Evolutionary conservation across 1,284 basidiomycete genomes (phyloP).

Genomic region (Anthracocystis walkeri): DNA sequence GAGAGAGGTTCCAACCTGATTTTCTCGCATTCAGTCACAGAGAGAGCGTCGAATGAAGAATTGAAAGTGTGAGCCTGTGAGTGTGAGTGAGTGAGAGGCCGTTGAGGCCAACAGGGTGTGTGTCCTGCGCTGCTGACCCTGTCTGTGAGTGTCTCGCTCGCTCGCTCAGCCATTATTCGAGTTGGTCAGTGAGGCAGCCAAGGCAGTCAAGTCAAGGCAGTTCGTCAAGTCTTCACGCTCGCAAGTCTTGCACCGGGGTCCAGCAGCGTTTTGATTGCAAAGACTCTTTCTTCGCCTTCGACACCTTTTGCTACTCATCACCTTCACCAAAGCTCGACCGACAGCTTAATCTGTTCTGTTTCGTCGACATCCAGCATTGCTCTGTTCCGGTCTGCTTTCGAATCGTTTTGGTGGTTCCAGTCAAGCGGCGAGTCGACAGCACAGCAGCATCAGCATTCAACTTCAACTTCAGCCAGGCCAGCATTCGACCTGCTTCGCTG

Average conservation of each 20-base stretch:
- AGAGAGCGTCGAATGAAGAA: conserved; percentile 1
- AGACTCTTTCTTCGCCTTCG: background rate
- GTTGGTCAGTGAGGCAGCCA: conserved; percentile 17
- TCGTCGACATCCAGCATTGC: conserved; percentile 1
- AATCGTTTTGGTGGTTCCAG: background rate
- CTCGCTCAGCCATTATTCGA: conserved; percentile 10
- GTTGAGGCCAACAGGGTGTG: background rate
- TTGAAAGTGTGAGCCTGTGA: background rate
- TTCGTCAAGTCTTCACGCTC: conserved; percentile 7
- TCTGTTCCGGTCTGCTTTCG: conserved; percentile 2
- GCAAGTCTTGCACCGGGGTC: conserved; percentile 2
- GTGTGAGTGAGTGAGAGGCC: conserved; percentile 3
- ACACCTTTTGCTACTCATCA: conserved; percentile 1
- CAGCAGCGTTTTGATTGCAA: conserved; percentile 4
- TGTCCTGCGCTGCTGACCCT: conserved; percentile 19
- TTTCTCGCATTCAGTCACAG: conserved; percentile 2
- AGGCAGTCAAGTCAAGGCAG: conserved; percentile 20
- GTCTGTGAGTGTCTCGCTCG: conserved; percentile 13
- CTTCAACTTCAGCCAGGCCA: conserved; percentile 1
- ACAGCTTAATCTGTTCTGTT: background rate
- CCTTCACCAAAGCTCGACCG: conserved; percentile 1
- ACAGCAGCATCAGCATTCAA: background rate
- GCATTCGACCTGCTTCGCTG: conserved; percentile 2
- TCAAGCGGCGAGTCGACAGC: conserved; percentile 4
- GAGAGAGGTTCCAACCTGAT: background rate